A percentile compares a stretch with the other conserved stretches of the same genome.
Conservation (phyloP, 2,329 filamentous ascomycete species). For the Aspergillus sp. region DNA sequence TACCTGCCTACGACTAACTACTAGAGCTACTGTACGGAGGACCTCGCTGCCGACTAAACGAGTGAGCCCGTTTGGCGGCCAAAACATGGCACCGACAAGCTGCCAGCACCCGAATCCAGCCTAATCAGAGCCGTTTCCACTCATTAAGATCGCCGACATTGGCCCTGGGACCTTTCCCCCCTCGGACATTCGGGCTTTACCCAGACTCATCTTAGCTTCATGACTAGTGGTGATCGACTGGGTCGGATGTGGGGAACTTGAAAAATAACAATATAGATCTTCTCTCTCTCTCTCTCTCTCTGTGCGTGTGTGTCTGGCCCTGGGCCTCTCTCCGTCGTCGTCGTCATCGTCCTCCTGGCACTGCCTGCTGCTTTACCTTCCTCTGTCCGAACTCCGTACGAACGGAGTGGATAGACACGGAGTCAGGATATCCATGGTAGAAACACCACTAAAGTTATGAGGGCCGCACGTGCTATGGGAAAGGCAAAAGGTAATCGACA, state of each 20-base stretch:
- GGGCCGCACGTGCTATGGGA: neutral
- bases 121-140: neutral
- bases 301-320: neutral
- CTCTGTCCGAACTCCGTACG: no score
- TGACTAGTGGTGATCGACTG: neutral
- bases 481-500: neutral
- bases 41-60: neutral
- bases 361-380: no score
- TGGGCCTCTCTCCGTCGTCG: no score
- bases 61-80: neutral
- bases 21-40: no score
- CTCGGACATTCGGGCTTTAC: neutral
- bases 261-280: neutral
- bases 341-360: no score
- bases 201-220: neutral
- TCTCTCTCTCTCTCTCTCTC: no score
- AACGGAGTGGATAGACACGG: neutral
- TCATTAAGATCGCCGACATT: neutral
- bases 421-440: neutral
- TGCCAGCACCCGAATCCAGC: neutral
- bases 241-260: neutral
- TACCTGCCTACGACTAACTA: neutral
- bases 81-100: neutral
- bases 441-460: neutral
- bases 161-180: neutral